Evolutionary conservation across 2,329 filamentous ascomycete species (phyloP), one percentile per base, ranked within the genome.

Genomic region (Aspergillus ustus): DNA sequence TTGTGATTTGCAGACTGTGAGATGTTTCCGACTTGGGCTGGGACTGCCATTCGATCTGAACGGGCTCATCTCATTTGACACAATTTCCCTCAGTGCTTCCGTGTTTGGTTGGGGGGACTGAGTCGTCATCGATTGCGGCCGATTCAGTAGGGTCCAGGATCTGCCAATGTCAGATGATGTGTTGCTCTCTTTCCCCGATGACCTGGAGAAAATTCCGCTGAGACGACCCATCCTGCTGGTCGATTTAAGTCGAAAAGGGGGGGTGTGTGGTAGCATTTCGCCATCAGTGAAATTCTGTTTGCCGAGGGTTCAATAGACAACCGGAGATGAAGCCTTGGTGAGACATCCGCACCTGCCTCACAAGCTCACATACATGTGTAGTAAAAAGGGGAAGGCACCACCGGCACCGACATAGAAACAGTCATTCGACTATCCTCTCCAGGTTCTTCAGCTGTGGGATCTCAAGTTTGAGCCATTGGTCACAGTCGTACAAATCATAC

Each of bases 151-250:
- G 1, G 54, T 58, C 53, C 50, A 58, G 15, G 34, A 43, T 52
- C 51, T 52, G 28, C 40, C 19, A 25, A 52, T 44, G n/a, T 61
- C 50, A 43, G 55, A 45, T n/a, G 59, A 56, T 34, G 13, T 44
- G 20, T 43, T 51, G 37, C 51, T 52, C 52, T 22, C 54, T 34
- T 59, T 59, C 29, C 50, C 49, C 7, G 62, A 55, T 13, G 63
- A 59, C 51, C 45, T 51, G 49, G 58, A 58, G 15, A 59, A 60
- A 31, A 68, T 48, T 29, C 40, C 57, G 49, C 57, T 56, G 31
- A 68, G 57, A 37, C 66, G 45, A 8, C 63, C 59, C 66, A 68
- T 68, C 17, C 48, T 45, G 46, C 46, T 53, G 19, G 46, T 17
- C 29, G 31, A 22, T 49, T 19, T 37, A 45, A 7, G 22, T 52